These are phyloP conservation scores for Malus sylvestris DNA, from an alignment of 306 rosid genomes.

Conservation along the genomic window DNA sequence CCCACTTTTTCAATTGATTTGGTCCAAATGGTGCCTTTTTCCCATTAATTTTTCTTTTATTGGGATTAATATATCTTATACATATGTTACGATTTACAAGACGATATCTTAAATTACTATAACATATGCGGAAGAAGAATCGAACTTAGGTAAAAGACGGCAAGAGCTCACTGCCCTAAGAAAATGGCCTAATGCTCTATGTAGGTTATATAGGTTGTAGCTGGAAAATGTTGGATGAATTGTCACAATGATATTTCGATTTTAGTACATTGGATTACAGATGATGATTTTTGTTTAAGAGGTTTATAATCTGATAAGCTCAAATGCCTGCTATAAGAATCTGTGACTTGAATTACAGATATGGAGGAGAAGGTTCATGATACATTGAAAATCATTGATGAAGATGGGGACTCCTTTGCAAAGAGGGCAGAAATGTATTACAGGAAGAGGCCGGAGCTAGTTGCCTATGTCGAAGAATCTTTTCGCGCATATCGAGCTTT, in stretches of 20 bases:
- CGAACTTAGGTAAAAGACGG: not conserved
- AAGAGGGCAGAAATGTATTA: constrained; percentile 95
- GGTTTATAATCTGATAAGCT: not conserved
- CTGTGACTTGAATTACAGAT: constrained; percentile 35
- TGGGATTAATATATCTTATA: not conserved
- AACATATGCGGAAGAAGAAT: not conserved
- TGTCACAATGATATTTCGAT: not conserved
- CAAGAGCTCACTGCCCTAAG: not conserved
- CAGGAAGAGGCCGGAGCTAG: constrained; percentile 69
- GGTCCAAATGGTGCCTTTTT: not conserved
- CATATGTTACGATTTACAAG: too few relatives aligned
- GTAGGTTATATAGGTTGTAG: not conserved
- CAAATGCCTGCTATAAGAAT: not conserved
- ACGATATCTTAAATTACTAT: not conserved
- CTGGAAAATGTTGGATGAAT: not conserved
- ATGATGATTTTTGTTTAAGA: too few relatives aligned
- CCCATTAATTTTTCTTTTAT: not conserved
- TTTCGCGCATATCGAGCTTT: constrained; percentile 67
- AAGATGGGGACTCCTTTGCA: constrained; percentile 77
- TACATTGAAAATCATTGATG: constrained; percentile 59
- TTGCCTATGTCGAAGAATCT: constrained; percentile 62
- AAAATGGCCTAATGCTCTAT: not conserved
- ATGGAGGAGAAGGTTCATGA: constrained; percentile 70
- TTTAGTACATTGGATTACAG: too few relatives aligned
- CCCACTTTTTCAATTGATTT: not conserved